These are phyloP conservation scores for Eucalyptus marginata DNA, from an alignment of 345 rosid genomes.

Conservation along the genomic window DNA sequence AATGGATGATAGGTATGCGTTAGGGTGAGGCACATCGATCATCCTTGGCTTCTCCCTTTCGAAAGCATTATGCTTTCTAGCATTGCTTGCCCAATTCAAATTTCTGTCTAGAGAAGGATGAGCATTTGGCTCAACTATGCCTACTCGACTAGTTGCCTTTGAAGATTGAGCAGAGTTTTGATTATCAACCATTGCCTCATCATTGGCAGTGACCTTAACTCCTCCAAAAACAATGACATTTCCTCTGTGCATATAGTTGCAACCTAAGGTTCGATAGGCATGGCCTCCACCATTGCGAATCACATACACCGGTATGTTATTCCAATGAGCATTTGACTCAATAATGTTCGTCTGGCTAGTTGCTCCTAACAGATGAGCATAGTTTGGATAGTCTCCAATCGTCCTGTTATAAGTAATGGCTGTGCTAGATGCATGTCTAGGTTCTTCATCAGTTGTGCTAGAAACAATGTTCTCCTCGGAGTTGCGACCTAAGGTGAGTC, in stretches of 20 bases:
- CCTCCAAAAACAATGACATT: slow-evolving; percentile 15
- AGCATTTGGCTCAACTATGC: slow-evolving; percentile 3
- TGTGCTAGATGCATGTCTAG: slow-evolving; percentile 4
- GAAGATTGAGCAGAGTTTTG: slow-evolving; percentile 17
- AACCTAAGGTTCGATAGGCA: background rate
- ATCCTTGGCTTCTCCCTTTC: slow-evolving; percentile 11
- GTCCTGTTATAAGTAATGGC: background rate
- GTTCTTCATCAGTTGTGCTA: slow-evolving; percentile 17
- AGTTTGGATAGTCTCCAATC: background rate
- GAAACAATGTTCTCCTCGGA: slow-evolving; percentile 2
- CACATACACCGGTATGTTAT: background rate
- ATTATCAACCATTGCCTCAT: slow-evolving; percentile 10
- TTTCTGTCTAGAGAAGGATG: background rate
- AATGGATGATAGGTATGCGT: slow-evolving; percentile 38
- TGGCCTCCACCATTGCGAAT: background rate
- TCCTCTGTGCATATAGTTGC: slow-evolving; percentile 7
- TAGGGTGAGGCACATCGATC: slow-evolving; percentile 13
- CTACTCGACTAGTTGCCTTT: slow-evolving; percentile 1
- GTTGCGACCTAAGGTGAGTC: background rate
- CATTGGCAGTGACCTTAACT: slow-evolving; percentile 10
- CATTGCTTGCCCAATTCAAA: background rate
- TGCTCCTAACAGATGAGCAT: background rate
- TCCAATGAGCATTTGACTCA: background rate
- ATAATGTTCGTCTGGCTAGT: background rate
- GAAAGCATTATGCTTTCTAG: background rate